These are phyloP conservation scores for Hericium coralloides DNA, from an alignment of 768 basidiomycete genomes.

Conservation along the genomic window DNA sequence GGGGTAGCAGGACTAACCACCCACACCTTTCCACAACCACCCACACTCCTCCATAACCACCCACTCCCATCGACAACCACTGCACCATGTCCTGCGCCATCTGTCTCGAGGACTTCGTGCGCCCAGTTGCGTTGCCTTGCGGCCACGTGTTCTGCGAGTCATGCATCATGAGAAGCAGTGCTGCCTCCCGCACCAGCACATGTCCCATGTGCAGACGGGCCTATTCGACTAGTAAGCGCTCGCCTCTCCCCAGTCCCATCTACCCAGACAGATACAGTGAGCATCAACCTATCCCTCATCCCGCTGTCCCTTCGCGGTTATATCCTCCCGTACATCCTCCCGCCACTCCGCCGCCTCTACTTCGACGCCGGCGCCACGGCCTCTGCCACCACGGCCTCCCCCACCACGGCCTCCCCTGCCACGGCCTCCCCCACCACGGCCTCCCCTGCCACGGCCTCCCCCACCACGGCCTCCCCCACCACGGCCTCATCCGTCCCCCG, in stretches of 20 bases:
- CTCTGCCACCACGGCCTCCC: too few relatives aligned
- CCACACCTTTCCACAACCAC: too few relatives aligned
- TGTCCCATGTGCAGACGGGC: not conserved
- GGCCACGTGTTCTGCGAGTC: slow-evolving; percentile 2
- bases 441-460: too few relatives aligned
- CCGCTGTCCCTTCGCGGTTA: slow-evolving; percentile 8
- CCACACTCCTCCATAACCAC: too few relatives aligned
- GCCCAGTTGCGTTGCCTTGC: slow-evolving; percentile 11
- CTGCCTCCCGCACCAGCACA: not conserved
- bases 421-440: too few relatives aligned
- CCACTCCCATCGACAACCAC: not conserved
- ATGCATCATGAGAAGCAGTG: not conserved
- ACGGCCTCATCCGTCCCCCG: too few relatives aligned
- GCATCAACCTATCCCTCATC: slow-evolving; percentile 4
- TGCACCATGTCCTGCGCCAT: slow-evolving; percentile 11
- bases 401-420: too few relatives aligned
- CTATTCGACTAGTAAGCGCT: not conserved
- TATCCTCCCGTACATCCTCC: slow-evolving; percentile 6
- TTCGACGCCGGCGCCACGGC: not conserved
- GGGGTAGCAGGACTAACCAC: too few relatives aligned
- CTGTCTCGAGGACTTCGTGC: slow-evolving; percentile 9
- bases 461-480: too few relatives aligned
- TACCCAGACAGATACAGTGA: not conserved
- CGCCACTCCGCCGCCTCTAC: slow-evolving; percentile 13
- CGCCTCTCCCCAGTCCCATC: not conserved